phyloP scores from a whole-genome alignment of 2,329 filamentous ascomycete species.

The Pestalotiopsis fici region DNA sequence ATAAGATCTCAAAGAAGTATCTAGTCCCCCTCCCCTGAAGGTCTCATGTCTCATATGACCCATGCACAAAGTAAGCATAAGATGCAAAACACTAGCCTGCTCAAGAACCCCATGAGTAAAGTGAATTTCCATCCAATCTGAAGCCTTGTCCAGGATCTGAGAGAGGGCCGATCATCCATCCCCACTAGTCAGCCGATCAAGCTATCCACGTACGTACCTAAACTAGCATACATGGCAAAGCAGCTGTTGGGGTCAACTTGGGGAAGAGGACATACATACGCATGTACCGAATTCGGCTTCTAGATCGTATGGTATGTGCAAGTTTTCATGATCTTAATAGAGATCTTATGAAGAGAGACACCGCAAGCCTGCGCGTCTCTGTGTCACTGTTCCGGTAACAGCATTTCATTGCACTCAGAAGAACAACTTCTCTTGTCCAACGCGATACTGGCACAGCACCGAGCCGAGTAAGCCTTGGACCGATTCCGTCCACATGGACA shows the following conservation, averaged over 20 bases:
- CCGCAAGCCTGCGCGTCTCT: neutral
- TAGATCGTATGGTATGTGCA: neutral
- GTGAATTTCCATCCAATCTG: slow-evolving; percentile 1
- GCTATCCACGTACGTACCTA: neutral
- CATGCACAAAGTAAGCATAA: neutral
- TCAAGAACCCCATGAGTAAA: neutral
- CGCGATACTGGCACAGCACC: neutral
- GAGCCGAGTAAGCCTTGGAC: neutral
- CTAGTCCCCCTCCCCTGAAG: neutral
- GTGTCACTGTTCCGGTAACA: neutral
- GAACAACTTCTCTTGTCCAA: neutral
- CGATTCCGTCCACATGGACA: neutral
- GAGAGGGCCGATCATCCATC: slow-evolving; percentile 4
- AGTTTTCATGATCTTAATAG: neutral
- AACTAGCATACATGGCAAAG: neutral
- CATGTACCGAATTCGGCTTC: neutral
- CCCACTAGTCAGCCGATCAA: neutral
- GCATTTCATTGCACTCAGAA: neutral
- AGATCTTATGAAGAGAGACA: neutral
- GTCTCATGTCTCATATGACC: neutral
- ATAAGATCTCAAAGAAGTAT: neutral
- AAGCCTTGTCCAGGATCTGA: neutral
- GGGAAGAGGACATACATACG: neutral
- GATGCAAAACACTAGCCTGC: neutral
- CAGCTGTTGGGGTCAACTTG: neutral